A percentile compares a stretch with the other conserved stretches of the same genome.
Evolutionary conservation across 106 monocot genomes (phyloP).

Genomic region (Dactylorhiza incarnata): DNA sequence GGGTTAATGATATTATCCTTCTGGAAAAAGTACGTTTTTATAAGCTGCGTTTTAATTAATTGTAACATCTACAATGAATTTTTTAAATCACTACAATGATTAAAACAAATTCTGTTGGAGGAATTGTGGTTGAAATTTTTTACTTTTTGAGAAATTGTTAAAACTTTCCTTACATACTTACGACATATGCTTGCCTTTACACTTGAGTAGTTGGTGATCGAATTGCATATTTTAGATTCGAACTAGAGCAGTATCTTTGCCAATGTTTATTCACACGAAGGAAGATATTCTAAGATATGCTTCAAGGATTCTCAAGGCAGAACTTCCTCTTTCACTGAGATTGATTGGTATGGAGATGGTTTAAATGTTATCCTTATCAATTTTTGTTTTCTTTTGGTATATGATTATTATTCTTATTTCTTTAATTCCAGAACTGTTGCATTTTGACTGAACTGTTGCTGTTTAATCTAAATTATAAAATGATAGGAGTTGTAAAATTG

Average conservation of each 20-base stretch:
- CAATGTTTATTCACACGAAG: slow-evolving; percentile 67
- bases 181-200: neutral
- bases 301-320: slow-evolving; percentile 74
- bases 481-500: neutral
- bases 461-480: neutral
- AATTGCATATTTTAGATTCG: slow-evolving; percentile 44
- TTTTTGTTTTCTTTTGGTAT: neutral
- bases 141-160: too few relatives aligned
- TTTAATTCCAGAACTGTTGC: too few relatives aligned
- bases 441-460: neutral
- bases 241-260: slow-evolving; percentile 73
- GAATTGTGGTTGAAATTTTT: too few relatives aligned
- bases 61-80: too few relatives aligned
- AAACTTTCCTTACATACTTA: too few relatives aligned
- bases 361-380: neutral
- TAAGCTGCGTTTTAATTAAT: too few relatives aligned
- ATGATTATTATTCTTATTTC: neutral
- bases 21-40: too few relatives aligned
- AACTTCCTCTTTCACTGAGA: slow-evolving; percentile 88
- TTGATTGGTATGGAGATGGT: slow-evolving; percentile 60
- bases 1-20: too few relatives aligned
- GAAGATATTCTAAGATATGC: slow-evolving; percentile 76
- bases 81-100: too few relatives aligned
- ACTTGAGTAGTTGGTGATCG: slow-evolving; percentile 2
- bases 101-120: too few relatives aligned